Base-by-base conservation (phyloP, 1,284 basidiomycete genomes). In the Butyriboletus appendiculatus region DNA sequence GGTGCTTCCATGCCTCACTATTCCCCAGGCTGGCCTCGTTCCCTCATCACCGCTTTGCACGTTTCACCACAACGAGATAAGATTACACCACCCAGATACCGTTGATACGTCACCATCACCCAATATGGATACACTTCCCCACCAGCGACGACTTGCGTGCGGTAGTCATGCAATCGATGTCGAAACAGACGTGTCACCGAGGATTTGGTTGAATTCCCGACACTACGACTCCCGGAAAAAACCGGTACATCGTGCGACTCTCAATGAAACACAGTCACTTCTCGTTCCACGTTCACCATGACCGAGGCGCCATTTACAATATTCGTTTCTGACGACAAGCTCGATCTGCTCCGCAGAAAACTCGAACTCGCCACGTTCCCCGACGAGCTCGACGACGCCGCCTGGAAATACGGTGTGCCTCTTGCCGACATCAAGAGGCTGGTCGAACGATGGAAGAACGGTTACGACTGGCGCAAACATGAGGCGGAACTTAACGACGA, bases 381-480 rank as follows among this genome's bases (percentile, higher is more conserved):
- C 0, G 73, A 80, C 53, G 78, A 80, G 52, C 63, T 79, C 30
- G 71, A 75, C 7, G 63, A 65, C 7, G 70, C 67, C 0, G 65
- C 60, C 0, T 76, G 75, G 74, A 66, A 64, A 38, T 76, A 77
- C 33, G 78, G 77, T 12, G 63, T 45, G 0, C 78, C 78, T 15
- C 64, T 78, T 3, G 54, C 66, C 0, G 75, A 81, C 45, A 52
- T 80, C 28, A 63, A 69, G 53, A 65, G 76, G 16, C 70, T 81
- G 4, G 64, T 66, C 1, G 57, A 59, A 18, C 64, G 66, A 18
- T 80, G 79, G 79, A 72, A 66, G 44, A 57, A 65, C 18, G 70
- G 63, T 2, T 81, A 73, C 35, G 69, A 80, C 61, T 80, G 79
- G 79, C 69, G 73, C 45, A 65, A 59, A 24, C 61, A 71, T n/a